phyloP scores from a whole-genome alignment of 1,284 basidiomycete genomes.

The Tilletia walkeri region DNA sequence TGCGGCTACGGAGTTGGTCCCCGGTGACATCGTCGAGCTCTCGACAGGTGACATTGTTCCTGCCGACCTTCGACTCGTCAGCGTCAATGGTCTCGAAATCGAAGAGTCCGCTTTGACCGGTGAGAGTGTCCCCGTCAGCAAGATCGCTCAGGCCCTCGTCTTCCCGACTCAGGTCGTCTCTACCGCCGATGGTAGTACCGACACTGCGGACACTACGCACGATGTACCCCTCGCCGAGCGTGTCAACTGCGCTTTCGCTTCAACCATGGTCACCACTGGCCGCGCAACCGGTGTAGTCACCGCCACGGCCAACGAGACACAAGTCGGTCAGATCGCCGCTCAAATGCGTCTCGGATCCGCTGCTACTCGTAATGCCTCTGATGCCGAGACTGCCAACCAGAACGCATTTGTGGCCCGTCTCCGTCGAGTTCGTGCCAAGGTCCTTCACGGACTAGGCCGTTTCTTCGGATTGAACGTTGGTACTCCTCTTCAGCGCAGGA shows the following conservation, averaged over 20 bases:
- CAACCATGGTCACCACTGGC: conserved; percentile 49
- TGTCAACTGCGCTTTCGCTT: conserved; percentile 42
- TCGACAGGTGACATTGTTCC: conserved; percentile 43
- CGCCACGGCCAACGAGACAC: conserved; percentile 42
- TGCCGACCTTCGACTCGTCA: conserved; percentile 45
- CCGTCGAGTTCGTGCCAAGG: neutral
- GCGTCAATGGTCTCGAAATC: conserved; percentile 41
- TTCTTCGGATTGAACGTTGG: conserved; percentile 59
- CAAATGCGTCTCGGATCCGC: conserved; percentile 26
- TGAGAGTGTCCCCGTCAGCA: conserved; percentile 45
- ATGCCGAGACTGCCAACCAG: no score
- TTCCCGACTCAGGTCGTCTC: conserved; percentile 20
- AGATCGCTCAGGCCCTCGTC: conserved; percentile 32
- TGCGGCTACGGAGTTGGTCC: conserved; percentile 30
- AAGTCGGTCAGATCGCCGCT: conserved; percentile 49
- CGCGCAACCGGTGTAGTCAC: conserved; percentile 43
- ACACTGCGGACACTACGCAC: neutral
- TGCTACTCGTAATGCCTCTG: neutral
- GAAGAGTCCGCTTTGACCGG: conserved; percentile 50
- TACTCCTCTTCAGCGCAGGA: conserved; percentile 67
- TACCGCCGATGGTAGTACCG: conserved; percentile 27
- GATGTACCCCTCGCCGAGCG: conserved; percentile 29
- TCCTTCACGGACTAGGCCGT: neutral
- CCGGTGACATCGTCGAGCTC: conserved; percentile 63
- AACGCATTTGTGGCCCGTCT: neutral